Evolutionary conservation across 2,329 filamentous ascomycete species (phyloP).

Genomic region (Neofusicoccum laricinum): DNA sequence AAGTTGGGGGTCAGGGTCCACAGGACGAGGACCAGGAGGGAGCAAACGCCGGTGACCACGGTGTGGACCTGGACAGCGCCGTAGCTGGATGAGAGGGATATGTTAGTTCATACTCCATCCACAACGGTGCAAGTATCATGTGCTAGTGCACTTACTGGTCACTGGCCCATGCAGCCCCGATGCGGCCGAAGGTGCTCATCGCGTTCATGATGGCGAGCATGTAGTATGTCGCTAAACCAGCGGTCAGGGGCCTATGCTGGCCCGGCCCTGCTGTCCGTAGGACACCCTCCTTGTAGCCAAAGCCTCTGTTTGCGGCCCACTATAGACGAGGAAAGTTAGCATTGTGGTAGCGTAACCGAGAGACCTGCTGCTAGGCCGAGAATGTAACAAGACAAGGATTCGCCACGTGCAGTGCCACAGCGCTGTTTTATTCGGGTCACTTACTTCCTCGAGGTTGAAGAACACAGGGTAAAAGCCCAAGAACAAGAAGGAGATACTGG

Average conservation of each 20-base stretch:
- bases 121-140: neutral
- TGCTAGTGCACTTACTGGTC: slow-evolving; percentile 31
- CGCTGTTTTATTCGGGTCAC: slow-evolving; percentile 12
- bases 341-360: neutral
- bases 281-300: slow-evolving; percentile 36
- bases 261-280: slow-evolving; percentile 16
- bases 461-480: slow-evolving; percentile 53
- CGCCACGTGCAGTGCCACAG: neutral
- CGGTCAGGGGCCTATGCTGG: slow-evolving; percentile 18
- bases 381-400: neutral
- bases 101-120: neutral
- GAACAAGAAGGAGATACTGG: slow-evolving; percentile 47
- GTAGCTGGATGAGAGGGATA: slow-evolving; percentile 22
- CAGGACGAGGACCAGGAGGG: slow-evolving; percentile 42
- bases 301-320: slow-evolving; percentile 46
- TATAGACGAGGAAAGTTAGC: slow-evolving; percentile 16
- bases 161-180: slow-evolving; percentile 44
- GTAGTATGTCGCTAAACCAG: slow-evolving; percentile 46
- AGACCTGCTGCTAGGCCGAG: neutral
- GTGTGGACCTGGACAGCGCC: slow-evolving; percentile 48
- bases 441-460: slow-evolving; percentile 52
- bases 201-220: slow-evolving; percentile 52
- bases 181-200: slow-evolving; percentile 45
- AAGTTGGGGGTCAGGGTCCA: slow-evolving; percentile 43
- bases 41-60: slow-evolving; percentile 38